Evolutionary conservation across 257 asterid genomes (phyloP).

Genomic region (Penstemon barbatus): DNA sequence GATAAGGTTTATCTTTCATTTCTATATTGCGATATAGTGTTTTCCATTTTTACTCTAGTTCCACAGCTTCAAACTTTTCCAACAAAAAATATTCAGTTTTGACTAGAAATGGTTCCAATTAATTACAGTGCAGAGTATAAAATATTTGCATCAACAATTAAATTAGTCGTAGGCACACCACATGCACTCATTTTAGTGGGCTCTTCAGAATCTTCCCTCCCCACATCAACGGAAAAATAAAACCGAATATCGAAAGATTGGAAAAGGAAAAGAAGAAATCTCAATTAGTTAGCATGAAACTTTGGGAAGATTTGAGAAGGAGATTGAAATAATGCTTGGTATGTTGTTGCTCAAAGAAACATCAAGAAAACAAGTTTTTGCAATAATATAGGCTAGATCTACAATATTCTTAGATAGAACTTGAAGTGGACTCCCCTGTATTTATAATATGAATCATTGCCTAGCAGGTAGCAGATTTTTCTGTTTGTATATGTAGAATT

Average conservation of each 20-base stretch:
- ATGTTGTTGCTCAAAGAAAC: not conserved
- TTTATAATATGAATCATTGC: not conserved
- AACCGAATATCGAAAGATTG: no score
- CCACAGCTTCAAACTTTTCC: not conserved
- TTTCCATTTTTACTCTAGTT: not conserved
- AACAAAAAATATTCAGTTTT: conserved; percentile 17
- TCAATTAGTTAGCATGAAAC: no score
- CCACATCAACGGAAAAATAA: no score
- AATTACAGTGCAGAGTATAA: no score
- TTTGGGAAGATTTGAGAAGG: not conserved
- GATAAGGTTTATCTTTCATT: conserved; percentile 62
- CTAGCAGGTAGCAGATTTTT: not conserved
- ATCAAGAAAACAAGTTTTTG: not conserved
- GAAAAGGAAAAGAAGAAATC: no score
- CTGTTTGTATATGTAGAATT: not conserved
- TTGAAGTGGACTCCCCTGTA: not conserved
- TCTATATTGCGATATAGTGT: not conserved
- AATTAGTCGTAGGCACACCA: no score
- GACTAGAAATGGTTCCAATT: conserved; percentile 8
- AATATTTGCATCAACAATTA: no score
- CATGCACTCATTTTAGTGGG: no score
- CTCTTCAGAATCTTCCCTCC: no score
- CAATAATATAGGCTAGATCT: not conserved
- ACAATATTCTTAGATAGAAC: not conserved
- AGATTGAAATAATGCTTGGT: not conserved